These are phyloP conservation scores for Davidsoniella australis DNA, from an alignment of 2,329 filamentous ascomycete species.

Conservation along the genomic window DNA sequence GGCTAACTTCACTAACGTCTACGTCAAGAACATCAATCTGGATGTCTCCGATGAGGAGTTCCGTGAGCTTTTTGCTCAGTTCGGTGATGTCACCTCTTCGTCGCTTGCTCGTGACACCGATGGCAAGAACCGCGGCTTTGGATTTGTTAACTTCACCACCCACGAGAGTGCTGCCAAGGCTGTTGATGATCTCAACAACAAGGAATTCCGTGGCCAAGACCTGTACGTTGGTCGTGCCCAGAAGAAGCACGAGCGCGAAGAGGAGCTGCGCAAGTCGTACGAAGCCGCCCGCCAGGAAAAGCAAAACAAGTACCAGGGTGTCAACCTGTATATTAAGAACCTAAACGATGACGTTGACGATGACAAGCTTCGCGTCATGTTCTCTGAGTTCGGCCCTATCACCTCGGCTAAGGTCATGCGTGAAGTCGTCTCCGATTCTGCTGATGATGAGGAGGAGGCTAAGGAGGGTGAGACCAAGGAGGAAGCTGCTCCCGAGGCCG, in stretches of 20 bases:
- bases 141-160: slow-evolving; percentile 88
- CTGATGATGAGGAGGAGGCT: slow-evolving; percentile 35
- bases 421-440: slow-evolving; percentile 45
- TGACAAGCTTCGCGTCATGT: slow-evolving; percentile 90
- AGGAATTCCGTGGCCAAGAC: slow-evolving; percentile 84
- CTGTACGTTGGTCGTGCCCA: slow-evolving; percentile 96
- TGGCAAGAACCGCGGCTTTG: slow-evolving; percentile 87
- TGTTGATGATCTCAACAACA: slow-evolving; percentile 82
- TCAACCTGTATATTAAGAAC: slow-evolving; percentile 99
- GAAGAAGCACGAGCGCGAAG: slow-evolving; percentile 99
- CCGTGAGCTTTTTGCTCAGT: slow-evolving; percentile 80
- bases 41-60: slow-evolving; percentile 90
- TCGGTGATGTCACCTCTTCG: slow-evolving; percentile 86
- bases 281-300: slow-evolving; percentile 96
- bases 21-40: slow-evolving; percentile 89
- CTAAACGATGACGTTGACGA: slow-evolving; percentile 93
- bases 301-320: slow-evolving; percentile 96
- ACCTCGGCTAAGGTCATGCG: slow-evolving; percentile 99
- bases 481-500: slow-evolving; percentile 31
- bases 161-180: slow-evolving; percentile 76
- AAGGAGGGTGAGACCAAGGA: slow-evolving; percentile 26
- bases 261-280: slow-evolving; percentile 97
- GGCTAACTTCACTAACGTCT: slow-evolving; percentile 99
- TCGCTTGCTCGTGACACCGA: slow-evolving; percentile 79
- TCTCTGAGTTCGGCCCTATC: slow-evolving; percentile 80